Conservation (phyloP, 2,329 filamentous ascomycete genomes). For the Proliferodiscus dingleyae region DNA sequence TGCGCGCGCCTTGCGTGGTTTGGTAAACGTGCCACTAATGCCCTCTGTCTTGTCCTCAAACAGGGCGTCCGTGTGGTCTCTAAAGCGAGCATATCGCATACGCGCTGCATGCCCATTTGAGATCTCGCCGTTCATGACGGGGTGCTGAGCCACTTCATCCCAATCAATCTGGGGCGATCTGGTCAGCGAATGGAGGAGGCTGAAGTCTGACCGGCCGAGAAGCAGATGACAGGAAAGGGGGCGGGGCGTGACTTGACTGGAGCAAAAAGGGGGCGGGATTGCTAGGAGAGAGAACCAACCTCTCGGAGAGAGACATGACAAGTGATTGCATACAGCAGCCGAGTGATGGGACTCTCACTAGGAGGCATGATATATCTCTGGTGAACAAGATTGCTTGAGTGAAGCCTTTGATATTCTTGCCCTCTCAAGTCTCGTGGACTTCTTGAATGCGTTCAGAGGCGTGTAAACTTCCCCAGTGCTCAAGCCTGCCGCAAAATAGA, state of each 20-base stretch:
- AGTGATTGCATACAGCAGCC: constrained; percentile 50
- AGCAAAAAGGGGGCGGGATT: no score
- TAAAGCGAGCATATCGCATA: constrained; percentile 52
- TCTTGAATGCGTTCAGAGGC: no score
- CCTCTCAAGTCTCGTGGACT: no score
- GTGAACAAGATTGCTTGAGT: constrained; percentile 20
- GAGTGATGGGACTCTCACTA: constrained; percentile 41
- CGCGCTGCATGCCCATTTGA: constrained; percentile 53
- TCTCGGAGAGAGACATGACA: constrained; percentile 50
- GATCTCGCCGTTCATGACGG: constrained; percentile 37
- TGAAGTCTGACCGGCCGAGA: no score
- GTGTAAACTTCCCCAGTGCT: no score
- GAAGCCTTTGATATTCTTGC: no score
- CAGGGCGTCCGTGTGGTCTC: constrained; percentile 49
- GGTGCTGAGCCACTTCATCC: constrained; percentile 43
- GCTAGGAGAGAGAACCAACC: constrained; percentile 30
- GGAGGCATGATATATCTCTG: constrained; percentile 37
- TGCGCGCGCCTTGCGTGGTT: constrained; percentile 13
- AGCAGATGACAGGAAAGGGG: not conserved
- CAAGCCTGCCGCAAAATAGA: no score
- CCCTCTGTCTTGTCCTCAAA: no score
- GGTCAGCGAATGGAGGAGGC: not conserved
- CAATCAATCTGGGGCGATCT: constrained; percentile 54
- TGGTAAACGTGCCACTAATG: constrained; percentile 17
- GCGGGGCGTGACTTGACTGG: not conserved